These are phyloP conservation scores for Lactifluus piperatus DNA, from an alignment of 768 basidiomycete genomes.

Conservation along the genomic window DNA sequence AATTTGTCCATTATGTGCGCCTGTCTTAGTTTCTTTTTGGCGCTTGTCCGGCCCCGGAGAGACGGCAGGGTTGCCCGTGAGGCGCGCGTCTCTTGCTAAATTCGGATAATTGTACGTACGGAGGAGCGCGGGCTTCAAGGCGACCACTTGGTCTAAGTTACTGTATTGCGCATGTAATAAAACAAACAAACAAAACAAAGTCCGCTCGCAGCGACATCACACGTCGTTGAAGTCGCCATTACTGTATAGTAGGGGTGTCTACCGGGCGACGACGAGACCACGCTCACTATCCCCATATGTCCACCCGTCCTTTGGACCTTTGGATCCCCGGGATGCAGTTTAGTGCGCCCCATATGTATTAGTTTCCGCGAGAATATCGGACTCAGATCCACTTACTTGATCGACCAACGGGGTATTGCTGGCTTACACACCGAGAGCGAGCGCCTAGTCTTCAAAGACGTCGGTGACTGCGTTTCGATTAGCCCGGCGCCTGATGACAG, in stretches of 20 bases:
- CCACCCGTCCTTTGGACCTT: too few relatives aligned
- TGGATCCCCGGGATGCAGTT: conserved; percentile 1
- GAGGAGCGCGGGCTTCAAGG: too few relatives aligned
- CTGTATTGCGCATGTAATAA: too few relatives aligned
- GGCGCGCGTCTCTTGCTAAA: too few relatives aligned
- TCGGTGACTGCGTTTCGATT: too few relatives aligned
- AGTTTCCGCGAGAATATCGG: conserved; percentile 6
- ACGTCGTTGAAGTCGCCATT: background rate
- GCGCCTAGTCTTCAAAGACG: conserved; percentile 6
- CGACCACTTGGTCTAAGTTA: too few relatives aligned
- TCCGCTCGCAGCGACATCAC: too few relatives aligned
- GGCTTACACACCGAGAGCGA: background rate
- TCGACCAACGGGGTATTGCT: background rate
- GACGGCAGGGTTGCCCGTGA: too few relatives aligned
- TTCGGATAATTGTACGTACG: too few relatives aligned
- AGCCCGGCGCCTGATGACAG: background rate
- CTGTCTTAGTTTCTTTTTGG: too few relatives aligned
- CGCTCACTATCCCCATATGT: conserved; percentile 8
- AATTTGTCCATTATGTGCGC: too few relatives aligned
- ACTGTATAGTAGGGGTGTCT: background rate
- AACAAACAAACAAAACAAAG: background rate
- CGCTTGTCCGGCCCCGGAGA: too few relatives aligned
- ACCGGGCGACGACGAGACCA: background rate
- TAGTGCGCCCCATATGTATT: conserved; percentile 3
- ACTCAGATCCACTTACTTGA: conserved; percentile 7